These are phyloP conservation scores for Vitis amurensis DNA, from an alignment of 164 flowering plant species.

Conservation along the genomic window DNA sequence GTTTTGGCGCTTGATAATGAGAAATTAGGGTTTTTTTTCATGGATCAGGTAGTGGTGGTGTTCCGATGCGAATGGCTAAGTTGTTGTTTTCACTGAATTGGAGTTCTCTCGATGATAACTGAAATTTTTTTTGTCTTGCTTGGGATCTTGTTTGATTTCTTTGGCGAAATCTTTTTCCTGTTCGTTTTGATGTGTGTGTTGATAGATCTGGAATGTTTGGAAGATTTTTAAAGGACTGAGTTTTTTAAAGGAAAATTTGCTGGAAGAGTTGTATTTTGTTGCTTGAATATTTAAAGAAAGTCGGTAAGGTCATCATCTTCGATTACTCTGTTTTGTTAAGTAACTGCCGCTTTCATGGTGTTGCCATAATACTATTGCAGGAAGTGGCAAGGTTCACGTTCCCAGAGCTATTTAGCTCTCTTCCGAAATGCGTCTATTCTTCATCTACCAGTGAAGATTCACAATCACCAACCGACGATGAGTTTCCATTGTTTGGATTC, in stretches of 20 bases:
- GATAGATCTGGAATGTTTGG: neutral
- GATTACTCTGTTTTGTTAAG: too few relatives aligned
- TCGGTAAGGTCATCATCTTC: too few relatives aligned
- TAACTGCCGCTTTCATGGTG: too few relatives aligned
- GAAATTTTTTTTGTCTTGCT: neutral
- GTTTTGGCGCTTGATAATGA: neutral
- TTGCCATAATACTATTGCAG: neutral
- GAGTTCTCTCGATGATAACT: too few relatives aligned
- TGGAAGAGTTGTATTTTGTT: neutral
- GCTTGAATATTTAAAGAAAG: neutral
- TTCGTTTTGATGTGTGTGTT: neutral
- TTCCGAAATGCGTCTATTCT: constrained; percentile 6
- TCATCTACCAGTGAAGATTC: neutral
- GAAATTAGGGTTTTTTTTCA: constrained; percentile 8
- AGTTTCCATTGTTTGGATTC: neutral
- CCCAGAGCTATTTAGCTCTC: constrained; percentile 1
- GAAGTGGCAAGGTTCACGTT: constrained; percentile 1
- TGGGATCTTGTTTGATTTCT: neutral
- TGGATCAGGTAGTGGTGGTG: constrained; percentile 4
- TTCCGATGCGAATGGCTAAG: neutral
- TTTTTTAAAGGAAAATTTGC: neutral
- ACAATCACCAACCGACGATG: neutral
- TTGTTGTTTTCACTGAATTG: too few relatives aligned
- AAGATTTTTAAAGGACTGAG: neutral
- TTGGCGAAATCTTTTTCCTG: neutral